Conservation (phyloP, 1,284 basidiomycete species). For the Malassezia dermatis region DNA sequence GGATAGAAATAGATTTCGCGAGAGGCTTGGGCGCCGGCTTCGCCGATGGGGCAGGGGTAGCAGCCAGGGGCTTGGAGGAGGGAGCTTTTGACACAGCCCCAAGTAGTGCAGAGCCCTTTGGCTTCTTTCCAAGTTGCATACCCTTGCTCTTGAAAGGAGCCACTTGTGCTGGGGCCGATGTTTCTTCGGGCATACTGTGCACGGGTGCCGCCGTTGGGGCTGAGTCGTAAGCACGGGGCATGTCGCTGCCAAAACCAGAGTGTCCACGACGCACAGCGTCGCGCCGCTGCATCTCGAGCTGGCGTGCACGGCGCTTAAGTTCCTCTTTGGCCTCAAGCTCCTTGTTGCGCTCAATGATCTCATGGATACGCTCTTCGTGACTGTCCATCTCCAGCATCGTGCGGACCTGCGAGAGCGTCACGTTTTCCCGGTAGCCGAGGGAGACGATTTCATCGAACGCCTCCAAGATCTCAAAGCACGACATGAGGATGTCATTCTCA, state of each 20-base stretch:
- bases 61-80: not conserved
- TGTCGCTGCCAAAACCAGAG: conserved; percentile 22
- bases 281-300: conserved; percentile 92
- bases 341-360: conserved; percentile 97
- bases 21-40: not conserved
- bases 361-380: conserved; percentile 99
- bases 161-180: conserved; percentile 27
- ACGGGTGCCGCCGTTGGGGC: conserved; percentile 32
- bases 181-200: conserved; percentile 7
- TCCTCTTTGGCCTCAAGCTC: conserved; percentile 99
- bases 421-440: conserved; percentile 84
- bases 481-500: conserved; percentile 78
- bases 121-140: conserved; percentile 97
- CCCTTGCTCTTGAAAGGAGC: conserved; percentile 85
- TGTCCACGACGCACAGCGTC: conserved; percentile 41
- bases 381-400: conserved; percentile 94
- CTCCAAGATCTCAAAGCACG: conserved; percentile 86
- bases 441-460: conserved; percentile 96
- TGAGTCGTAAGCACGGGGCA: conserved; percentile 29
- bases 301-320: conserved; percentile 91
- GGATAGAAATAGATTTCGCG: not conserved
- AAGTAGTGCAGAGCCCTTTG: conserved; percentile 71
- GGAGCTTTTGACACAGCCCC: conserved; percentile 62
- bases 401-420: conserved; percentile 80
- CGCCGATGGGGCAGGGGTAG: not conserved